A percentile compares a stretch with the other conserved stretches of the same genome.
Evolutionary conservation across 1,284 basidiomycete genomes (phyloP).

Genomic region (Moesziomyces sp.): DNA sequence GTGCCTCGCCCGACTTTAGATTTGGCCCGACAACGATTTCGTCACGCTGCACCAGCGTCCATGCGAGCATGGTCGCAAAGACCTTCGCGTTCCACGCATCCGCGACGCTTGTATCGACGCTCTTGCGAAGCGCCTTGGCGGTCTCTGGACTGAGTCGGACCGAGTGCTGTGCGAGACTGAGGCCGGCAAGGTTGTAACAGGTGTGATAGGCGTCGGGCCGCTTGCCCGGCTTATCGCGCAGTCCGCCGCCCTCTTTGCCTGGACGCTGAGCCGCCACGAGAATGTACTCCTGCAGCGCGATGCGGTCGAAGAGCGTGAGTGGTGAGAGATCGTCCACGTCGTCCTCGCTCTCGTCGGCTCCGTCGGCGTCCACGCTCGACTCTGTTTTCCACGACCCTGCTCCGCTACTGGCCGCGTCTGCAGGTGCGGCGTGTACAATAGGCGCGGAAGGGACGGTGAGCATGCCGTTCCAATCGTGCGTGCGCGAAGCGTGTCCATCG

Average conservation of each 20-base stretch:
- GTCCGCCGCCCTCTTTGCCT: slow-evolving; percentile 73
- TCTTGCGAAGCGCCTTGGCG: slow-evolving; percentile 5
- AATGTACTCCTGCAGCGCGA: slow-evolving; percentile 87
- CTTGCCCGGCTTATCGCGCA: slow-evolving; percentile 96
- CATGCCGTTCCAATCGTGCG: slow-evolving; percentile 36
- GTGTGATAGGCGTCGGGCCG: slow-evolving; percentile 69
- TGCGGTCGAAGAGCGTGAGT: slow-evolving; percentile 60
- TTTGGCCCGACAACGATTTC: slow-evolving; percentile 28
- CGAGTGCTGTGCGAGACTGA: slow-evolving; percentile 60
- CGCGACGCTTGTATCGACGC: slow-evolving; percentile 4
- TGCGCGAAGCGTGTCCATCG: slow-evolving; percentile 41
- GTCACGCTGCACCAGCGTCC: slow-evolving; percentile 34
- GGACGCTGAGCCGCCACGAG: slow-evolving; percentile 85
- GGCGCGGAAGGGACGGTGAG: slow-evolving; percentile 28
- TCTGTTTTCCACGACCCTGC: slow-evolving; percentile 41
- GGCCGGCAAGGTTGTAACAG: slow-evolving; percentile 66
- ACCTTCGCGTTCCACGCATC: slow-evolving; percentile 43
- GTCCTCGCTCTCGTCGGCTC: slow-evolving; percentile 8
- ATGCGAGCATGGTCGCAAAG: slow-evolving; percentile 46
- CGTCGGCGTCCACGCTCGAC: slow-evolving; percentile 11
- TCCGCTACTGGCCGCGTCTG: slow-evolving; percentile 7
- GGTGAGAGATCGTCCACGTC: slow-evolving; percentile 30
- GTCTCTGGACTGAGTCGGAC: slow-evolving; percentile 45
- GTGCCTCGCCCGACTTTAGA: slow-evolving; percentile 6
- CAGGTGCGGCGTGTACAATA: slow-evolving; percentile 1